A percentile compares a stretch with the other conserved stretches of the same genome.
These are phyloP conservation scores for Pseudozyma sp. DNA, from an alignment of 1,284 basidiomycete species.

Conservation along the genomic window DNA sequence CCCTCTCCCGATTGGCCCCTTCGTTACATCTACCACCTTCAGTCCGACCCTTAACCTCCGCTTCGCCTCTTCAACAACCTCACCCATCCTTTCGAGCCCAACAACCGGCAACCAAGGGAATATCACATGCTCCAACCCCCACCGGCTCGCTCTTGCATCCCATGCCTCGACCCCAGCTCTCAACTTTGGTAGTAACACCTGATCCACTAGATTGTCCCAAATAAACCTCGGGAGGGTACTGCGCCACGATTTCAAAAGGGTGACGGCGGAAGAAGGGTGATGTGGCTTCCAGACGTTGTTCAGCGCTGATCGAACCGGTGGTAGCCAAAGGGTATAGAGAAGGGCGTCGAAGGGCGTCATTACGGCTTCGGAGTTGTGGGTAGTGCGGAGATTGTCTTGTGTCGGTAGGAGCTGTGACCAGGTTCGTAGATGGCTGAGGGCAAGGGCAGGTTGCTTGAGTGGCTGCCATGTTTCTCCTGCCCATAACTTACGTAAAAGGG, in stretches of 20 bases:
- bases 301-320: conserved; percentile 83
- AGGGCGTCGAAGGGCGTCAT: conserved; percentile 97
- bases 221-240: conserved; percentile 88
- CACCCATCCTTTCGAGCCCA: conserved; percentile 79
- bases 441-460: conserved; percentile 76
- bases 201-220: conserved; percentile 92
- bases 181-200: conserved; percentile 92
- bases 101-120: conserved; percentile 93
- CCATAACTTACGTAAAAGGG: conserved; percentile 77
- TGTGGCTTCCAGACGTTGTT: conserved; percentile 84
- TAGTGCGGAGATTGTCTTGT: not conserved
- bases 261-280: conserved; percentile 80
- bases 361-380: conserved; percentile 30
- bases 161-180: conserved; percentile 85
- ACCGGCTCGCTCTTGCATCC: conserved; percentile 45
- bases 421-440: conserved; percentile 74
- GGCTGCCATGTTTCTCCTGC: conserved; percentile 76
- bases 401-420: conserved; percentile 80
- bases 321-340: conserved; percentile 94
- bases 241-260: conserved; percentile 88
- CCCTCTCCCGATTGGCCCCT: conserved; percentile 12
- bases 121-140: conserved; percentile 79
- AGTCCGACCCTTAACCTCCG: conserved; percentile 84
- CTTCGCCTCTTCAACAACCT: conserved; percentile 84
- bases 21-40: conserved; percentile 75